Evolutionary conservation across 371 early-diverging fungal species (phyloP), one percentile per base, ranked within the genome.

Genomic region (Mortierella sp.): DNA sequence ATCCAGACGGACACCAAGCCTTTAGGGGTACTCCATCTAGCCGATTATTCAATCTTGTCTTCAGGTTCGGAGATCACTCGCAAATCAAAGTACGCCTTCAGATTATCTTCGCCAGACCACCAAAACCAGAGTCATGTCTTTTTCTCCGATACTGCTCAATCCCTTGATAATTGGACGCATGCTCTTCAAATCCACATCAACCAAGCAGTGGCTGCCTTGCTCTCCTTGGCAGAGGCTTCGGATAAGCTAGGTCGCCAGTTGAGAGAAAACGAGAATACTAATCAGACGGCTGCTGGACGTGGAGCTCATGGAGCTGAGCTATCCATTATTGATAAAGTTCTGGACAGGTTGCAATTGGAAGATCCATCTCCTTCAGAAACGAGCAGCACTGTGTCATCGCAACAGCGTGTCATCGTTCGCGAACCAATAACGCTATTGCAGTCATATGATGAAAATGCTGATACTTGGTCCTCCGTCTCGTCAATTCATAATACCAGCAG

Each of bases 51-150:
- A 8, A 41, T 72, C 67, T 69, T 81, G 21, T 28, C 81, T 9
- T 65, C 69, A 13, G 81, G 81, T 1, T 65, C 76, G 1, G 81
- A 81, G 4, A 62, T 81, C 21, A 72, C 81, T 13, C 81, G 81
- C 63, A 81, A 81, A 55, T 81, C 81, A 13, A 81, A 81, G 45
- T 55, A 52, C 55, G 72, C 81, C 28, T 75, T 81, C 59, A 72
- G 72, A 15, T 63, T 81, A 11, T 75, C 81, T 3, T 58, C 81
- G 3, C 62, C 72, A 13, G 72, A 69, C 28, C 75, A 81, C 6
- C 76, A 81, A 45, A 68, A 65, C 38, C 81, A 76, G 63, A 68
- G 70, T 28, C 80, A 79, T 28, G 32, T 79, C 7, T 79, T 79
- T 32, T 67, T 47, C 13, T 55, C 74, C 2, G 80, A 79, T 16